Conservation (phyloP, 257 asterid genomes). For the Petunia secreta region DNA sequence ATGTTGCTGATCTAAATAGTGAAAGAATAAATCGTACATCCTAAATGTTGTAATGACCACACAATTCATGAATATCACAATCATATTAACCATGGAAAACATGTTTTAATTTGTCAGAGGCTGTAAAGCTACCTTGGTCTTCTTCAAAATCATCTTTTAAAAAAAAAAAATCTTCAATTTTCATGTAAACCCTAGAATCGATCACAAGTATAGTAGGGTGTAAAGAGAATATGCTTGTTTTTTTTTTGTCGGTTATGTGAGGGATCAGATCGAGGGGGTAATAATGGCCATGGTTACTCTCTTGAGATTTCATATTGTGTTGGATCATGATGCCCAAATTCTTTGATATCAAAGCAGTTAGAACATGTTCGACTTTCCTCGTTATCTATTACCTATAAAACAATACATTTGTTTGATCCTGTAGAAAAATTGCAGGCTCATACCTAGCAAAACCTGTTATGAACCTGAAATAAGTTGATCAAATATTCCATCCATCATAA, state of each 20-base stretch:
- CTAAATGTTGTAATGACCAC: too few species aligned
- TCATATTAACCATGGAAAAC: too few species aligned
- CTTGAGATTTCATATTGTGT: neutral
- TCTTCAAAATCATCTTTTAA: neutral
- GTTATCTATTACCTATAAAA: too few species aligned
- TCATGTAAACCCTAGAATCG: neutral
- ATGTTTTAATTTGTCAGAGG: too few species aligned
- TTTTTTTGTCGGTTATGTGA: neutral
- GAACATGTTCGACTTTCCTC: neutral
- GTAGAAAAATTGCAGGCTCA: neutral
- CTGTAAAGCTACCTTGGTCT: neutral
- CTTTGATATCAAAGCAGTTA: neutral
- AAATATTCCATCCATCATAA: neutral
- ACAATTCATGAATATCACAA: too few species aligned
- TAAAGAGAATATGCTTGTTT: neutral
- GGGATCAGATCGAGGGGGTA: neutral
- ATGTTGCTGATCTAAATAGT: too few species aligned
- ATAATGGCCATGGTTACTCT: neutral
- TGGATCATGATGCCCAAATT: neutral
- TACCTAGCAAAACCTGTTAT: neutral
- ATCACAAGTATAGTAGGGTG: neutral
- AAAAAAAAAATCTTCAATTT: neutral
- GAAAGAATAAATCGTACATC: too few species aligned
- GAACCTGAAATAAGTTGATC: neutral
- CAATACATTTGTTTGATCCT: neutral